These are phyloP conservation scores for Pouteria campechiana DNA, from an alignment of 179 eudicot genomes.

Conservation along the genomic window DNA sequence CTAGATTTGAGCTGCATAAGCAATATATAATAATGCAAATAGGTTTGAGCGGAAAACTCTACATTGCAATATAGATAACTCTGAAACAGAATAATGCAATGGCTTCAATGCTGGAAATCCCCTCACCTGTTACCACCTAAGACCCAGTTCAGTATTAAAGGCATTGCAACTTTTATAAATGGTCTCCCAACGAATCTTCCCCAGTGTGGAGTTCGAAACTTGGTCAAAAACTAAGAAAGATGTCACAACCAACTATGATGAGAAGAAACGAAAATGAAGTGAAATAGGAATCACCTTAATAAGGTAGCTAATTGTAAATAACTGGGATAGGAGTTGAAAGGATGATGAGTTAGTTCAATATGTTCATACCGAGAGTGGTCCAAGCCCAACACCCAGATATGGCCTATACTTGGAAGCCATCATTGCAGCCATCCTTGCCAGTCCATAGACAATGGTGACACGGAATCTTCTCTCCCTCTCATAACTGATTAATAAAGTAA, in stretches of 20 bases:
- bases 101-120: background rate
- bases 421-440: constrained; percentile 93
- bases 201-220: constrained; percentile 86
- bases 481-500: constrained; percentile 32
- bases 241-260: background rate
- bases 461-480: constrained; percentile 68
- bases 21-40: background rate
- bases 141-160: constrained; percentile 88
- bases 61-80: background rate
- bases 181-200: constrained; percentile 90
- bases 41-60: background rate
- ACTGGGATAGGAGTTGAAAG: no score
- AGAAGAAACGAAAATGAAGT: background rate
- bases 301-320: no score
- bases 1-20: constrained; percentile 66
- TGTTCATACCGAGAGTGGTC: constrained; percentile 82
- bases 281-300: no score
- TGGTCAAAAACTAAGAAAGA: constrained; percentile 63
- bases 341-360: no score
- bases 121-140: constrained; percentile 93
- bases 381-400: constrained; percentile 93
- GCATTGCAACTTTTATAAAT: constrained; percentile 77
- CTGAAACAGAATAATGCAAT: background rate
- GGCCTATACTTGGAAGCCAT: constrained; percentile 98
- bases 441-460: constrained; percentile 74